Conservation (phyloP, 2,329 filamentous ascomycete genomes). For the Monosporascus sp. region DNA sequence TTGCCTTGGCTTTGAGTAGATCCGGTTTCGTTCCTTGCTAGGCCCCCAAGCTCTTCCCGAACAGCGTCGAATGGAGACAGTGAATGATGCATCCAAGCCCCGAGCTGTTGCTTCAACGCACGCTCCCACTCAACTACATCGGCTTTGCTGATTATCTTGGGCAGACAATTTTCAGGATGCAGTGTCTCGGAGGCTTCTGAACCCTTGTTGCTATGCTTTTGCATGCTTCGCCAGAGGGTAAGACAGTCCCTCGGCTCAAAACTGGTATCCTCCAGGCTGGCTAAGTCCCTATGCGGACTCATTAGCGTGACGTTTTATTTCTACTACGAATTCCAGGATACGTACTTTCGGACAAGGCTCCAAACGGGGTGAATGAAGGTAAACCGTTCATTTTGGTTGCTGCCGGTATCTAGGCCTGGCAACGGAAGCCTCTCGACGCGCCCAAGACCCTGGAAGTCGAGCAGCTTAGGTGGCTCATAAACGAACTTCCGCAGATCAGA, state of each 20-base stretch:
- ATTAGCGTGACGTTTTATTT: background rate
- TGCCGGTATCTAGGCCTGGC: constrained; percentile 39
- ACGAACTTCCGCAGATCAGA: constrained; percentile 73
- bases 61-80: constrained; percentile 37
- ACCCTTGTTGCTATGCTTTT: constrained; percentile 43
- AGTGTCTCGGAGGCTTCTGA: constrained; percentile 47
- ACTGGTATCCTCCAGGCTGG: constrained; percentile 60
- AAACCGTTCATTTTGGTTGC: constrained; percentile 43
- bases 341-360: constrained; percentile 51
- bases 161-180: constrained; percentile 42
- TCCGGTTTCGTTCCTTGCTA: background rate
- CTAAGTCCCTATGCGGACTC: constrained; percentile 38
- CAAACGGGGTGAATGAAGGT: constrained; percentile 61
- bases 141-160: constrained; percentile 53
- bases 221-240: constrained; percentile 59
- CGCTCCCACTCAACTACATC: constrained; percentile 63
- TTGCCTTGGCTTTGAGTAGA: background rate
- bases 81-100: constrained; percentile 52
- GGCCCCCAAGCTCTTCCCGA: constrained; percentile 37
- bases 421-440: constrained; percentile 35
- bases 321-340: constrained; percentile 7
- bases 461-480: constrained; percentile 47
- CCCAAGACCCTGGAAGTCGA: constrained; percentile 46
- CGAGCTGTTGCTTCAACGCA: constrained; percentile 52
- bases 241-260: constrained; percentile 69